A percentile compares a stretch with the other conserved stretches of the same genome.
These are phyloP conservation scores for Golubevia sp. DNA, from an alignment of 1,284 basidiomycete genomes.

Conservation along the genomic window DNA sequence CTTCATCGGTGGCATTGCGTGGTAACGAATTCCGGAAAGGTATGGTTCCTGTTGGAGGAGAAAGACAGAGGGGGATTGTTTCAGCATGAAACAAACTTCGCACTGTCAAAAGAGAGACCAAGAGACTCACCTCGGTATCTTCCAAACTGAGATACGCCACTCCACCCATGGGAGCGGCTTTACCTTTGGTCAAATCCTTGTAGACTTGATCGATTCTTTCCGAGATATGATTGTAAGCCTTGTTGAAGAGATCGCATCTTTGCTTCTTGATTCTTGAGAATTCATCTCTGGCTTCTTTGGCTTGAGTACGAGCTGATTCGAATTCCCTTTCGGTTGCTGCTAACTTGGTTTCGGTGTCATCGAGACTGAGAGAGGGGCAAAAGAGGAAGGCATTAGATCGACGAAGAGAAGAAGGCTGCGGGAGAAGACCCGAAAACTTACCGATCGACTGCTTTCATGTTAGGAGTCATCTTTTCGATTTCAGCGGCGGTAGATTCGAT, in stretches of 20 bases:
- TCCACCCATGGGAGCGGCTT: constrained; percentile 88
- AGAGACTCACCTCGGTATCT: constrained; percentile 77
- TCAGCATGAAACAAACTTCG: no score
- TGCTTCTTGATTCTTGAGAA: constrained; percentile 83
- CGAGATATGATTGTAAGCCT: constrained; percentile 93
- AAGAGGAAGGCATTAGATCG: constrained; percentile 1
- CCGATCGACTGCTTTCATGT: constrained; percentile 92
- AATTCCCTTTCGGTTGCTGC: constrained; percentile 68
- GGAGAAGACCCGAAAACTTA: constrained; percentile 54
- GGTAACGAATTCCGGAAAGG: constrained; percentile 91
- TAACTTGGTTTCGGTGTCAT: constrained; percentile 78
- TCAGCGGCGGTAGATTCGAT: constrained; percentile 66
- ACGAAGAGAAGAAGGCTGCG: neutral
- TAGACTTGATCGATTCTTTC: constrained; percentile 93
- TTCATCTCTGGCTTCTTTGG: constrained; percentile 83
- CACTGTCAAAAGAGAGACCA: neutral
- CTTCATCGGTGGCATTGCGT: constrained; percentile 99
- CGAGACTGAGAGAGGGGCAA: constrained; percentile 68
- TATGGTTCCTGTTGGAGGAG: constrained; percentile 79
- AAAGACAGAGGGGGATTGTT: no score
- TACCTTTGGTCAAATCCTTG: constrained; percentile 95
- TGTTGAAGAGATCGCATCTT: constrained; percentile 80
- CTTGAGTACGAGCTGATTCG: constrained; percentile 72
- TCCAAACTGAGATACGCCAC: constrained; percentile 94
- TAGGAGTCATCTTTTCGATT: constrained; percentile 92